Percentiles rank a stretch among this genome's conserved stretches.
Evolutionary conservation across 1,284 basidiomycete genomes (phyloP).

Genomic region (Bondarzewia mesenterica): DNA sequence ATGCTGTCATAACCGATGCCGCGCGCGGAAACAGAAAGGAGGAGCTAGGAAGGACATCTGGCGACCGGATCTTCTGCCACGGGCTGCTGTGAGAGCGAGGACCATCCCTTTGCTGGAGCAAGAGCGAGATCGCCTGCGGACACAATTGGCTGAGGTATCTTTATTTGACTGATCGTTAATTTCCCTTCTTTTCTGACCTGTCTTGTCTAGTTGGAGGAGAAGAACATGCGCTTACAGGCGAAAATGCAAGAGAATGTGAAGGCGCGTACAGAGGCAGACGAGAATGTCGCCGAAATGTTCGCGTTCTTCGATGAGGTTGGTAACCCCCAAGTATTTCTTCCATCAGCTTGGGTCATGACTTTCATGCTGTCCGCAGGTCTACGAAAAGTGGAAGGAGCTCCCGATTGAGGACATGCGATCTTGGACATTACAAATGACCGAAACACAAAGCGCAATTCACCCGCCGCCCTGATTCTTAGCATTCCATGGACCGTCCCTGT

Average conservation of each 20-base stretch:
- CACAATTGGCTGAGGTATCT: conserved; percentile 41
- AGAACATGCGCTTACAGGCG: conserved; percentile 40
- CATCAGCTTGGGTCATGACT: background rate
- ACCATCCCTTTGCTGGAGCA: conserved; percentile 50
- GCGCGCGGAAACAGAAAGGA: conserved; percentile 47
- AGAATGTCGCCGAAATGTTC: conserved; percentile 35
- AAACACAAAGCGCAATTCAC: conserved; percentile 18
- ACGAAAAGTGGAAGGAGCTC: conserved; percentile 44
- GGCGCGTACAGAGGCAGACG: conserved; percentile 38
- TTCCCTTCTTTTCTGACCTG: background rate
- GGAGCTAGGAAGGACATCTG: conserved; percentile 47
- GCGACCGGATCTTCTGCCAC: conserved; percentile 52
- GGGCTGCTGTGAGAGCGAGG: conserved; percentile 49
- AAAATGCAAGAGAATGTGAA: conserved; percentile 41
- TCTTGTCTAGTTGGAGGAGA: conserved; percentile 39
- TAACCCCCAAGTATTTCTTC: conserved; percentile 2
- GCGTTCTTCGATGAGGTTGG: conserved; percentile 49
- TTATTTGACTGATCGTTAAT: background rate
- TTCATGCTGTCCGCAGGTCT: conserved; percentile 34
- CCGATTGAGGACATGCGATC: conserved; percentile 53
- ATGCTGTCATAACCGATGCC: conserved; percentile 62
- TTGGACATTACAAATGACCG: conserved; percentile 53
- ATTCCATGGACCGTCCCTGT: too few species aligned
- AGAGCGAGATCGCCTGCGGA: conserved; percentile 43
- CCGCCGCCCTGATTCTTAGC: background rate